Base-by-base conservation (phyloP, 192 early-diverging fungal species). In the Entrophospora sp. region DNA sequence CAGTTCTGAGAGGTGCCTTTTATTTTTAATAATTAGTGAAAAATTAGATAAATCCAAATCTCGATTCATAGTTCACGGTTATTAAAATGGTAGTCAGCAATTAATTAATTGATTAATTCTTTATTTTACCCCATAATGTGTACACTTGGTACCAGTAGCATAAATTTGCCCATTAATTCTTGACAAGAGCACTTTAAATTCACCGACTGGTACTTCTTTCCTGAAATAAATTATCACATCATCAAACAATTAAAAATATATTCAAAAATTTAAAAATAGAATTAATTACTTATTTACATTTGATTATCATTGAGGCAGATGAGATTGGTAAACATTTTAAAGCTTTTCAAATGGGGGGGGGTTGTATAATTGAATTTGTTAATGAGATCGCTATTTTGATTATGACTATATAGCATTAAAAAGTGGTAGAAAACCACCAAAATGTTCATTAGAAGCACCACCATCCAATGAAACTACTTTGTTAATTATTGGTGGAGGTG, bases 401-500 rank as follows among this genome's bases (percentile, higher is more conserved):
- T n/a, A n/a, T n/a, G n/a, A n/a, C n/a, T n/a, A n/a, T n/a, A n/a
- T 34, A 31, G 65, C 27, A n/a, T 28, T 74, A 3, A 57, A 67
- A 32, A 30, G 12, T 22, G 49, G 49, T 7, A 67, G 61, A 56
- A 59, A 48, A 35, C 45, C 35, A 49, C 72, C 76, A 12, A 31
- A 44, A 7, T 67, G 61, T 43, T 38, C 28, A 30, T 20, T 22
- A 13, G 38, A 36, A 51, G 18, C 27, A 27, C 6, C 57, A 13
- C n/a, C 52, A 65, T 28, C n/a, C 53, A 68, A 42, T 49, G 61
- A 20, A 51, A 63, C 14, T 18, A 37, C 66, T 24, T 75, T 82
- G 13, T 64, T 84, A 43, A 73, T 84, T 27, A 18, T 80, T 12
- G 81, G 83, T 30, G 77, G 81, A 61, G 83, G 83, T 56, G 78